Conservation (phyloP, 164 flowering plant genomes). For the Stephania cephalantha region DNA sequence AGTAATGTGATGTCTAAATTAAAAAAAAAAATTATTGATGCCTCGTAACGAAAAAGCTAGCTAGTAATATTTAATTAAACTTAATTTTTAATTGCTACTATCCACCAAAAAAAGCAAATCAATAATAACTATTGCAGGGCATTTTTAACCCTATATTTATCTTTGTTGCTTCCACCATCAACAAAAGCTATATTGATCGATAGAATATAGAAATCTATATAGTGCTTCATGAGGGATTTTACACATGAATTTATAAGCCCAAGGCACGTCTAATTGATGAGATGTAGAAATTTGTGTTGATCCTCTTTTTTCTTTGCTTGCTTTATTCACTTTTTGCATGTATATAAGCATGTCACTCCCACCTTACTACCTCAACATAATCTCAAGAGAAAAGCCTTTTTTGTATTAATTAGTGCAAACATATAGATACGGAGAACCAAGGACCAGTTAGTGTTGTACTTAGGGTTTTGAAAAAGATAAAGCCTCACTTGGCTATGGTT, state of each 20-base stretch:
- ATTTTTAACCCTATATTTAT: not conserved
- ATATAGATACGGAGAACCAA: slow-evolving; percentile 18
- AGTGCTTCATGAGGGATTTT: slow-evolving; percentile 29
- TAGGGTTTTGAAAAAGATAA: slow-evolving; percentile 25
- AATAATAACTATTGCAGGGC: not conserved
- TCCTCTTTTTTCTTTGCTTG: slow-evolving; percentile 1
- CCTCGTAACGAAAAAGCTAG: too few species aligned
- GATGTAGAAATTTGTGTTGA: slow-evolving; percentile 6
- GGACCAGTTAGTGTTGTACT: not conserved
- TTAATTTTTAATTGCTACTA: too few species aligned
- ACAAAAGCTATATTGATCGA: not conserved
- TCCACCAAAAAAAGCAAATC: not conserved
- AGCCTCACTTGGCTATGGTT: slow-evolving; percentile 66
- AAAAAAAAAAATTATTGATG: too few species aligned
- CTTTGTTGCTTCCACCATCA: slow-evolving; percentile 7
- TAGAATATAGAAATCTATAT: not conserved
- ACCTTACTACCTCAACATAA: too few species aligned
- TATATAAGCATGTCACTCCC: slow-evolving; percentile 14
- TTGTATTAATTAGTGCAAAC: not conserved
- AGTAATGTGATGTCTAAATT: too few species aligned
- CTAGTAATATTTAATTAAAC: too few species aligned
- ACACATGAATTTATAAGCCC: not conserved
- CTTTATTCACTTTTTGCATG: not conserved
- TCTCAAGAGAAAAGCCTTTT: not conserved
- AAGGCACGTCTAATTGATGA: slow-evolving; percentile 8